A percentile compares a stretch with the other conserved stretches of the same genome.
phyloP scores from a whole-genome alignment of 1,284 basidiomycete genomes.

The Uromyces viciae-fabae region DNA sequence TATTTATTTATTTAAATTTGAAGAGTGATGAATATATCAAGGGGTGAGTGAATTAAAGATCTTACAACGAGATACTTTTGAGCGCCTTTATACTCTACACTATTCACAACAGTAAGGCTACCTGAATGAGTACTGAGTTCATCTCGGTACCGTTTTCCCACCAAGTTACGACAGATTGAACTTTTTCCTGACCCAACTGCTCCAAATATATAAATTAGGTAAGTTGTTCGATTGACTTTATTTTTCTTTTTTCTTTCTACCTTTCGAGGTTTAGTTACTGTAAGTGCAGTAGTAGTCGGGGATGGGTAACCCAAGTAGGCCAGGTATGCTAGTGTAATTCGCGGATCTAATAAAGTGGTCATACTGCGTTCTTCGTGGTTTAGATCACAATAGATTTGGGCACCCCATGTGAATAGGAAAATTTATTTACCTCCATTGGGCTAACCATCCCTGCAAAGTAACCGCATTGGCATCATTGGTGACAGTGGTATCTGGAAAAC shows the following conservation, averaged over 20 bases:
- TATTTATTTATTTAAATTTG: not conserved
- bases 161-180: conserved; percentile 75
- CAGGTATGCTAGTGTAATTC: conserved; percentile 88
- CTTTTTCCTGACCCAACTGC: conserved; percentile 96
- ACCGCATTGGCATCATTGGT: conserved; percentile 84
- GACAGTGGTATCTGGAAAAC: conserved; percentile 83
- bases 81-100: conserved; percentile 86
- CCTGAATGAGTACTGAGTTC: conserved; percentile 17
- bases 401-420: too few relatives aligned
- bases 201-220: conserved; percentile 86
- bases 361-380: conserved; percentile 62
- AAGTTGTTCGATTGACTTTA: conserved; percentile 81
- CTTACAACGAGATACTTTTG: conserved; percentile 93
- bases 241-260: conserved; percentile 72
- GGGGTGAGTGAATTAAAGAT: conserved; percentile 49
- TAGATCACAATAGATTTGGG: conserved; percentile 33
- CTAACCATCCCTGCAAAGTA: conserved; percentile 94
- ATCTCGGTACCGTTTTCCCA: conserved; percentile 57
- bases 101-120: conserved; percentile 74
- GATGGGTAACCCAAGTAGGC: conserved; percentile 84
- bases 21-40: not conserved
- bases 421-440: conserved; percentile 81
- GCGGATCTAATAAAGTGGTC: conserved; percentile 90
- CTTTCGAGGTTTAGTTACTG: conserved; percentile 64
- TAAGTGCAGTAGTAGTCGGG: conserved; percentile 54